phyloP scores from a whole-genome alignment of 1,284 basidiomycete genomes.

The Peniophora sp. region DNA sequence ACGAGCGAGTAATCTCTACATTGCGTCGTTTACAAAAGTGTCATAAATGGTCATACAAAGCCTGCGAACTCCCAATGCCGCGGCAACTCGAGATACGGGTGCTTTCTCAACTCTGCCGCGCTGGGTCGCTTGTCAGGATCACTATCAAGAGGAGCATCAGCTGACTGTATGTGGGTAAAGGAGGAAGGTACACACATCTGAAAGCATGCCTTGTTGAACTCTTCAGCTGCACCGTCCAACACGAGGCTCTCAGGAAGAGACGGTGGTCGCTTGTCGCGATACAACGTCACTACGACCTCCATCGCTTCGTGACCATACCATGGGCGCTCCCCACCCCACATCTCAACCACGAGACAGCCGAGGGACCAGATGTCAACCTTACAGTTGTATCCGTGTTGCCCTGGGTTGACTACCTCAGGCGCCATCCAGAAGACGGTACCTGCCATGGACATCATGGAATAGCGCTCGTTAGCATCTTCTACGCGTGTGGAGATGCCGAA shows the following conservation, averaged over 20 bases:
- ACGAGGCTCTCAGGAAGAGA: conserved; percentile 82
- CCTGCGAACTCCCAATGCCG: conserved; percentile 74
- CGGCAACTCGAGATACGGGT: conserved; percentile 77
- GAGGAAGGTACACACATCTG: conserved; percentile 59
- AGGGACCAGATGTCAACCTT: conserved; percentile 99
- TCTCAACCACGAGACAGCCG: conserved; percentile 95
- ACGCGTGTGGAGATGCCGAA: conserved; percentile 94
- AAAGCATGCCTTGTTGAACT: conserved; percentile 89
- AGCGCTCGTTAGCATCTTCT: conserved; percentile 79
- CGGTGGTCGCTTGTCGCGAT: conserved; percentile 75
- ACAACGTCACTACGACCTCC: conserved; percentile 89
- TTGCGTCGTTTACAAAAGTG: too few species aligned
- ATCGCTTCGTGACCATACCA: conserved; percentile 89
- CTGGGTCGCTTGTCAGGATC: conserved; percentile 84
- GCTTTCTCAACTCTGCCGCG: conserved; percentile 74
- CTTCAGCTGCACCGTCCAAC: conserved; percentile 69
- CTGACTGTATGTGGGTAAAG: conserved; percentile 1
- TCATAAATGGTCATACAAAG: too few species aligned
- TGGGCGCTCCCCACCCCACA: conserved; percentile 93
- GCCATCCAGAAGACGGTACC: conserved; percentile 99
- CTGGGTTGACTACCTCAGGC: conserved; percentile 86
- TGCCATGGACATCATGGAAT: conserved; percentile 83
- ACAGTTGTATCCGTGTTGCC: conserved; percentile 84
- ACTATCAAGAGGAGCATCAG: conserved; percentile 29
- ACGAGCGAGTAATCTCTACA: too few species aligned